phyloP scores from a whole-genome alignment of 2,329 filamentous ascomycete genomes.

The Chaetomiaceae sp. region DNA sequence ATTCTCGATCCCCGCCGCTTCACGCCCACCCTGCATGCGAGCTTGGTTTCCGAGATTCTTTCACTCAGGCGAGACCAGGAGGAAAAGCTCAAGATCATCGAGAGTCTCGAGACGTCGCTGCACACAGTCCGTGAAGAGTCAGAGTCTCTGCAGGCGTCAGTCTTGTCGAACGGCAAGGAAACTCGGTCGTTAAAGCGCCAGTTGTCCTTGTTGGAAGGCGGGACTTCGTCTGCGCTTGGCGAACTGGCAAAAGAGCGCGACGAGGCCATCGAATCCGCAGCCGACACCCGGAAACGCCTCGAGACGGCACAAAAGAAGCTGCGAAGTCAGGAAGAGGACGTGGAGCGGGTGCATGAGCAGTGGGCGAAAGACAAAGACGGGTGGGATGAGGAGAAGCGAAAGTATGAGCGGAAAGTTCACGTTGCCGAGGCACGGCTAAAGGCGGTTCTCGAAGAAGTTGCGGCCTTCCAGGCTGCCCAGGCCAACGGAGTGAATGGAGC shows the following conservation, averaged over 20 bases:
- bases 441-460: conserved; percentile 78
- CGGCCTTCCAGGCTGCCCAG: conserved; percentile 58
- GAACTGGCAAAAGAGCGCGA: conserved; percentile 84
- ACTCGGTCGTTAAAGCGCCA: conserved; percentile 77
- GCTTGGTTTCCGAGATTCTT: conserved; percentile 89
- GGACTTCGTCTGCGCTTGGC: conserved; percentile 77
- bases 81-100: conserved; percentile 80
- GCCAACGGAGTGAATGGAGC: conserved; percentile 27
- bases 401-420: conserved; percentile 78
- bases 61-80: conserved; percentile 83
- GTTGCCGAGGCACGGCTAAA: conserved; percentile 86
- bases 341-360: conserved; percentile 67
- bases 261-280: conserved; percentile 65
- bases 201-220: conserved; percentile 79
- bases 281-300: conserved; percentile 71
- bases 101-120: conserved; percentile 72
- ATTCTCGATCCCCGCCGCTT: conserved; percentile 87
- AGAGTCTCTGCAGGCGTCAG: conserved; percentile 59
- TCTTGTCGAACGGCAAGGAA: conserved; percentile 67
- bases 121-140: conserved; percentile 69
- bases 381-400: conserved; percentile 81
- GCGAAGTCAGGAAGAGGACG: conserved; percentile 76
- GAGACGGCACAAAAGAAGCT: conserved; percentile 74
- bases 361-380: conserved; percentile 80
- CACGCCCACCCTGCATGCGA: conserved; percentile 91